Evolutionary conservation across 371 early-diverging fungal species (phyloP).

Genomic region (Parasitella parasitica): DNA sequence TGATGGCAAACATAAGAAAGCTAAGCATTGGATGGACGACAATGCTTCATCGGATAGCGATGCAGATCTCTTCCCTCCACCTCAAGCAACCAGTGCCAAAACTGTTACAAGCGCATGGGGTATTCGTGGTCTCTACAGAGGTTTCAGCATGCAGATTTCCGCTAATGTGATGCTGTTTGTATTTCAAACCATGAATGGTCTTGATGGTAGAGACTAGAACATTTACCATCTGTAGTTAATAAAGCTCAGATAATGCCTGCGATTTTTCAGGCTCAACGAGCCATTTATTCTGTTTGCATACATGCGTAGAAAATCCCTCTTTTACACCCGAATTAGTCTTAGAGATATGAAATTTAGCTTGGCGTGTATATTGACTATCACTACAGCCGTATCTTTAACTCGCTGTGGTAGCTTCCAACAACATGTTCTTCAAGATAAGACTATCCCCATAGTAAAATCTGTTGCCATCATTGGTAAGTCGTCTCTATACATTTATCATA

Average conservation of each 20-base stretch:
- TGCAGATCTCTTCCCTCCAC: constrained; percentile 14
- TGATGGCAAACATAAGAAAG: constrained; percentile 13
- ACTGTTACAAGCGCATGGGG: constrained; percentile 54
- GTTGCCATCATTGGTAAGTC: constrained; percentile 27
- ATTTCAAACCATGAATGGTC: constrained; percentile 52
- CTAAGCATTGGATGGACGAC: neutral
- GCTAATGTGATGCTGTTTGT: constrained; percentile 63
- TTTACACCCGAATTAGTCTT: neutral
- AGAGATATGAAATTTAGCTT: neutral
- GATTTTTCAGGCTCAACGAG: too few relatives aligned
- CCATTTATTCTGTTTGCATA: too few relatives aligned
- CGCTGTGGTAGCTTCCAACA: neutral
- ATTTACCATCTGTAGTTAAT: too few relatives aligned
- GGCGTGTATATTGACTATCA: neutral
- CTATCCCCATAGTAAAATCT: constrained; percentile 7
- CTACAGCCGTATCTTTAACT: neutral
- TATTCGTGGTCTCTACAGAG: constrained; percentile 76
- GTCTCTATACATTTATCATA: neutral
- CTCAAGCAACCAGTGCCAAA: neutral
- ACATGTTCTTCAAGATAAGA: constrained; percentile 8
- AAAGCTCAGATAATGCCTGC: too few relatives aligned
- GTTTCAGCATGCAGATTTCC: constrained; percentile 69
- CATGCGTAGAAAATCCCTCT: too few relatives aligned
- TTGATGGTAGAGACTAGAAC: constrained; percentile 34
- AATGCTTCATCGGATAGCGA: constrained; percentile 18